Base-by-base conservation (phyloP, 176 grass and related monocot species). In the Oryza punctata region DNA sequence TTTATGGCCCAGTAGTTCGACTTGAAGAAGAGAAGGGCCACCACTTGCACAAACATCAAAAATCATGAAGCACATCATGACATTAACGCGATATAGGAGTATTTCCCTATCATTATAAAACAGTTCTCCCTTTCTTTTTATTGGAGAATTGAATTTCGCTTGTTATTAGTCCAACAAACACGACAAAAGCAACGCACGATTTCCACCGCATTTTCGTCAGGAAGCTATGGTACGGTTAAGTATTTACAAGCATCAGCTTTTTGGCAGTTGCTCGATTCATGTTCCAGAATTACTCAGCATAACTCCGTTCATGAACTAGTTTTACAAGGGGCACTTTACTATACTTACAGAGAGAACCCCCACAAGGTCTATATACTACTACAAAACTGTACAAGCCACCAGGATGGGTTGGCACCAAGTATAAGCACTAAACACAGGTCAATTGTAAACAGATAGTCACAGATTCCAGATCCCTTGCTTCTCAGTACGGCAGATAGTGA, bases 381-480 rank as follows among this genome's bases (percentile, higher is more conserved):
- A 52, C 82, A 73, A 73, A 82, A 86, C 83, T 86, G 88, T 86
- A 86, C 84, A 90, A 28, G 25, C 43, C 52, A 70, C 73, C 38
- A 76, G 23, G 6, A 79, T 27, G 25, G 64, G 47, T 60, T 76
- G 13, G 69, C 74, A 44, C 1, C 11, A 23, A 6, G 33, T 35
- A 35, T 5, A 35, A 33, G 18, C 7, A 57, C 6, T n/a, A 57
- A 76, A 76, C 24, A 33, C 1, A 12, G 52, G 33, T 40, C 18
- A 80, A 47, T 66, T 35, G 32, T 13, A 15, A 25, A 43, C 54
- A 54, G 49, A 21, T 7, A 29, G 37, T 99, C 71, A 99, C 89
- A 94, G 85, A 81, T 94, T 92, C 82, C 82, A 89, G 82, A 95
- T 92, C 64, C 96, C 91, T 37, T 88, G 89, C 38, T 83, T 98